Conservation (phyloP, 176 grass and related monocot species). For the Oryza nivara region DNA sequence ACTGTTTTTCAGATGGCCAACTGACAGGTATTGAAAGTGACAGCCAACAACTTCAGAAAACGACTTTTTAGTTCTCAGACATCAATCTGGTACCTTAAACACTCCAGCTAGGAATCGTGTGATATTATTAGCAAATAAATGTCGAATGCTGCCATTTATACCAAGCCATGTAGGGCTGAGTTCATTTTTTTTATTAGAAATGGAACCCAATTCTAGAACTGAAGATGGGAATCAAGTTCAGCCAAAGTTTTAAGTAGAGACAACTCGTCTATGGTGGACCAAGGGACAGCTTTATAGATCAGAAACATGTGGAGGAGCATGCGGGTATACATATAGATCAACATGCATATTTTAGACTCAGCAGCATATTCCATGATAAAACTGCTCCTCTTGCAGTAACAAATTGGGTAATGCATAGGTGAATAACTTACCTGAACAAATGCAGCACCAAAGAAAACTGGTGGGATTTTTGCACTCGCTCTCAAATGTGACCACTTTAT, state of each 20-base stretch:
- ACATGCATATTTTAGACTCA: background rate
- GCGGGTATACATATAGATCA: background rate
- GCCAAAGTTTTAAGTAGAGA: background rate
- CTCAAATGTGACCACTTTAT: background rate
- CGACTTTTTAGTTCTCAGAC: background rate
- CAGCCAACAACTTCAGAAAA: background rate
- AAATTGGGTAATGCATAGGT: background rate
- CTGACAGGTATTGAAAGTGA: background rate
- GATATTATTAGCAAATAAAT: background rate
- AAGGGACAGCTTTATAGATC: background rate
- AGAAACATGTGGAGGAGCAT: background rate
- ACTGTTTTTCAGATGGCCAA: background rate
- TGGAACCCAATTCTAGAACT: background rate
- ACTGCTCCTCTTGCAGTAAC: background rate
- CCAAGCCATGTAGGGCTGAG: background rate
- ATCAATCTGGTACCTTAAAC: background rate
- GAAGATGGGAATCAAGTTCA: background rate
- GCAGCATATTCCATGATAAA: background rate
- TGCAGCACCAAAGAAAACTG: background rate
- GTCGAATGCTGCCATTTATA: background rate
- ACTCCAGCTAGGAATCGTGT: background rate
- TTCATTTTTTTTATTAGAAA: background rate
- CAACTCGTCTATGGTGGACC: background rate
- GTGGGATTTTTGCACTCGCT: background rate
- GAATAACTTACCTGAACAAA: background rate